phyloP scores from a whole-genome alignment of 1,284 basidiomycete genomes.

The Ceratobasidium sp. region DNA sequence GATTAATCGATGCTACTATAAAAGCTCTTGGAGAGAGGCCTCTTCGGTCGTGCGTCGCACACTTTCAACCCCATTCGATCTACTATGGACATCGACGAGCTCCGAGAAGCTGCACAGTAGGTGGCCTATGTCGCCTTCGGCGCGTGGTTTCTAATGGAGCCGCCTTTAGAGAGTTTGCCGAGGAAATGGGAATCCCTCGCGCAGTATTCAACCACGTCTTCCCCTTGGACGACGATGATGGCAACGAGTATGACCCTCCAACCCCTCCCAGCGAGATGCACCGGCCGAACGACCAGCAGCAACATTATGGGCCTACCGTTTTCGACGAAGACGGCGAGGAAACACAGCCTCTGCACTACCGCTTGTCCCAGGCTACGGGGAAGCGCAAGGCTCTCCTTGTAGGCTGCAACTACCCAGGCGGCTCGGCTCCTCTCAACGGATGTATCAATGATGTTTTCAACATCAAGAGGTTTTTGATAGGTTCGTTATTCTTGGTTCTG shows the following conservation, averaged over 20 bases:
- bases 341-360: conserved; percentile 33
- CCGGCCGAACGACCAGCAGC: conserved; percentile 20
- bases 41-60: neutral
- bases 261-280: conserved; percentile 37
- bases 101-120: conserved; percentile 28
- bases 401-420: conserved; percentile 39
- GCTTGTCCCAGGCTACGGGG: conserved; percentile 30
- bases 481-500: neutral
- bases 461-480: conserved; percentile 39
- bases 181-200: conserved; percentile 35
- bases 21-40: neutral
- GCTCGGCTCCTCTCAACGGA: conserved; percentile 33
- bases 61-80: neutral
- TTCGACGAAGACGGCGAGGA: conserved; percentile 29
- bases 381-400: conserved; percentile 42
- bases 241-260: conserved; percentile 39
- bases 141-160: neutral
- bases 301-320: conserved; percentile 31
- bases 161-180: conserved; percentile 16
- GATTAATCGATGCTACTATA: conserved; percentile 12
- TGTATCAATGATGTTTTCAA: conserved; percentile 43
- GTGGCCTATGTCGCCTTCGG: neutral
- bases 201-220: conserved; percentile 38
- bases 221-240: conserved; percentile 28
- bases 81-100: conserved; percentile 13